A percentile compares a stretch with the other conserved stretches of the same genome.
Conservation (phyloP, 495 filamentous ascomycete species). For the Aspergillus affinis region DNA sequence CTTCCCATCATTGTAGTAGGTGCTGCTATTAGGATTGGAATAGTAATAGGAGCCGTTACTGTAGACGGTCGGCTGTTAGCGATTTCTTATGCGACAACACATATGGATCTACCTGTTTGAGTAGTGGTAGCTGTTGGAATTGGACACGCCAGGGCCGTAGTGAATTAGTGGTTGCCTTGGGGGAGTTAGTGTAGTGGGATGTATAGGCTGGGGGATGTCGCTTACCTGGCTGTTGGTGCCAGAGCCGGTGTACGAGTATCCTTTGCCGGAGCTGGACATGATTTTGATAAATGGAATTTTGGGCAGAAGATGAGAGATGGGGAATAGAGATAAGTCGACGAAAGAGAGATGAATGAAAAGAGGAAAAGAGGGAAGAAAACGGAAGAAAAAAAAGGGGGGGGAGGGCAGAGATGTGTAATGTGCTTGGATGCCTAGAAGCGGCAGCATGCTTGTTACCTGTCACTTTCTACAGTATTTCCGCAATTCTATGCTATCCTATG, state of each 20-base stretch:
- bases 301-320: no score
- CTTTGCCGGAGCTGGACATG: constrained; percentile 33
- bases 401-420: no score
- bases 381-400: neutral
- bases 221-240: constrained; percentile 50
- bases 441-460: no score
- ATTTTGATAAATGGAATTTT: neutral
- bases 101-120: constrained; percentile 42
- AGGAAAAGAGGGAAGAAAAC: neutral
- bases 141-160: constrained; percentile 42
- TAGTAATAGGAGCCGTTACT: constrained; percentile 55
- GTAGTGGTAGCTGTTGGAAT: constrained; percentile 51
- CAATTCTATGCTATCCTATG: no score
- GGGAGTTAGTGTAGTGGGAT: neutral
- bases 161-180: constrained; percentile 55
- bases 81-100: neutral
- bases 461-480: no score
- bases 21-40: constrained; percentile 50
- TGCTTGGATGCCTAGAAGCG: no score
- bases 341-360: neutral
- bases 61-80: neutral
- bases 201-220: neutral
- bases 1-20: constrained; percentile 48
- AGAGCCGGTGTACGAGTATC: constrained; percentile 39
- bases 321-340: neutral